Conservation (phyloP, 805 yeast genomes). For the Komagataella pastoris region DNA sequence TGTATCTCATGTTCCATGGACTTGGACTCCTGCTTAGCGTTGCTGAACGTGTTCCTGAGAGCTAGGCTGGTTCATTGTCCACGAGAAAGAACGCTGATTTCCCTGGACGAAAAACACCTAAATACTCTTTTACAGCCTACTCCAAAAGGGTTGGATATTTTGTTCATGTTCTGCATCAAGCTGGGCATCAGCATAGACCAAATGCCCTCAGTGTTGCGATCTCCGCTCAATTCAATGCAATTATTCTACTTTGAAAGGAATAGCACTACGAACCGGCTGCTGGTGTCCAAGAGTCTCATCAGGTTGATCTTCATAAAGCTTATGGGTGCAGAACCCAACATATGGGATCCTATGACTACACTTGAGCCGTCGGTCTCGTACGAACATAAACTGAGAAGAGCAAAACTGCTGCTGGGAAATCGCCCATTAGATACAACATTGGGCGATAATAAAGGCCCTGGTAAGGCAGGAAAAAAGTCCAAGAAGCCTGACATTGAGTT, state of each 20-base stretch:
- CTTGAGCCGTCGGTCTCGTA: conserved; percentile 23
- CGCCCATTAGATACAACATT: background rate
- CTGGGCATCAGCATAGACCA: conserved; percentile 31
- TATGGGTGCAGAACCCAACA: conserved; percentile 55
- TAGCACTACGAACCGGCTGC: conserved; percentile 37
- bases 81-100: conserved; percentile 46
- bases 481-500: background rate
- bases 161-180: conserved; percentile 45
- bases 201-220: conserved; percentile 33
- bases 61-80: conserved; percentile 67
- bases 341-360: conserved; percentile 46
- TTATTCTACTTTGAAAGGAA: conserved; percentile 58
- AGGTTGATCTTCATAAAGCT: conserved; percentile 46
- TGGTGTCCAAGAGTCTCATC: conserved; percentile 52
- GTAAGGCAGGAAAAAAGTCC: background rate
- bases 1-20: conserved; percentile 41
- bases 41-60: conserved; percentile 38
- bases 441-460: background rate
- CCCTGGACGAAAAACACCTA: conserved; percentile 21
- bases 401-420: background rate
- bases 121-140: conserved; percentile 61
- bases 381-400: background rate
- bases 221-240: conserved; percentile 60
- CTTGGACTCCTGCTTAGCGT: conserved; percentile 29
- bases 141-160: conserved; percentile 73